Evolutionary conservation across 768 basidiomycete species (phyloP), one percentile per base, ranked within the genome.

Genomic region (Mycena maculata): DNA sequence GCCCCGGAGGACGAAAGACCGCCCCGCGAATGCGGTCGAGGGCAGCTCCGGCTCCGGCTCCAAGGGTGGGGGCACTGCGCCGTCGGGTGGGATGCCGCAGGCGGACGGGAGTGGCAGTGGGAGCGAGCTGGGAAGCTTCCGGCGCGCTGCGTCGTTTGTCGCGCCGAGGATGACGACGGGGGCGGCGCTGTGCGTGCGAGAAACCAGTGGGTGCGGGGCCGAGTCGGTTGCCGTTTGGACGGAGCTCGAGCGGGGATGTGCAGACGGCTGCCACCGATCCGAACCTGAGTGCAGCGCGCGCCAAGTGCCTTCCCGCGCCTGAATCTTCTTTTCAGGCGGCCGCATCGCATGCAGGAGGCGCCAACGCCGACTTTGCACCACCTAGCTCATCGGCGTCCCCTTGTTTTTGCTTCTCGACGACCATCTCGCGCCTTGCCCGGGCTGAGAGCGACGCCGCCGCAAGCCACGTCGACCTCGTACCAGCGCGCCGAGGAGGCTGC

Each of bases 401-500:
- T 11, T 2, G 23, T 69, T 64, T 23, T 70, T 39, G 68, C 69
- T 3, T 72, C 69, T 16, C 71, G 58, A 23, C 64, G 64, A 25
- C 67, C 70, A 13, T 63, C 52, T 44, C 73, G 61, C 63, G 68
- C 61, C 74, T 88, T 90, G 4, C 85, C 83, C 1, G 90, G 89
- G 65, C 88, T 91, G 27, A 87, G 85, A 8, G 90, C 75, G 53
- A 93, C 84, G 68, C 86, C 83, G 11, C 88, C 87, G 25, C 81
- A 82, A n/a, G 84, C 77, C n/a, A n/a, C n/a, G n/a, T n/a, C n/a
- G 60, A 92, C 77, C 68, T 88, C 85, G 76, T 90, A 92, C 12
- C 92, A 92, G 11, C 92, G 86, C 28, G 85, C 80, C 61, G 30
- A 94, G 84, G 27, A 94, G 86, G 67, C 85, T 85, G 54, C 86